phyloP scores from a whole-genome alignment of 768 basidiomycete species.

The Xerocomellus intermedius region DNA sequence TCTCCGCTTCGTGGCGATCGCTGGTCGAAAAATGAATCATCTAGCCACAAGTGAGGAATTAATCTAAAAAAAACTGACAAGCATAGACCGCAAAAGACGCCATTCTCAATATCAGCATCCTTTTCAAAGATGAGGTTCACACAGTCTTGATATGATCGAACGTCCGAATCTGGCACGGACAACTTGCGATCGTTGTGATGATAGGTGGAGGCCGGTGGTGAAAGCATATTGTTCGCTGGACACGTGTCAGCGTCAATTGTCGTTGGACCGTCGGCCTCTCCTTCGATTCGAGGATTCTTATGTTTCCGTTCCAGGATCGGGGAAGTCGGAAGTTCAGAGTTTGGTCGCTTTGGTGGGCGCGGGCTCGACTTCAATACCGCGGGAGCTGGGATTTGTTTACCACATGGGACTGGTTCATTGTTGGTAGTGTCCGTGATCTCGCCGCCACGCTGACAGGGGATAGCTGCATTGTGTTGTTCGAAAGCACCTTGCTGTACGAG shows the following conservation, averaged over 20 bases:
- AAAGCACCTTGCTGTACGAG: background rate
- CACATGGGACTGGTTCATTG: background rate
- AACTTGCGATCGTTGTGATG: background rate
- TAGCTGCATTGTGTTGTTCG: conserved; percentile 1
- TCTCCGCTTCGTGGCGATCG: conserved; percentile 24
- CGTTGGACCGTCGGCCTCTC: background rate
- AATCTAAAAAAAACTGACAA: conserved; percentile 38
- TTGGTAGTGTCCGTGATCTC: background rate
- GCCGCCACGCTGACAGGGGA: background rate
- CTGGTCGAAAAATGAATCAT: conserved; percentile 12
- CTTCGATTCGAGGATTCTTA: conserved; percentile 24
- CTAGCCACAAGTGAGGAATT: background rate
- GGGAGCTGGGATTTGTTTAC: background rate
- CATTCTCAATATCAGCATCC: conserved; percentile 30
- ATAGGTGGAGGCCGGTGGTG: background rate
- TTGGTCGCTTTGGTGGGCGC: conserved; percentile 19
- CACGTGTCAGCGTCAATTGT: background rate
- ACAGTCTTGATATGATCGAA: conserved; percentile 44
- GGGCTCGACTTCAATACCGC: background rate
- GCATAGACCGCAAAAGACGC: conserved; percentile 49
- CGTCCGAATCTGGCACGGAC: conserved; percentile 2
- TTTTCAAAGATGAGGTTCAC: conserved; percentile 37
- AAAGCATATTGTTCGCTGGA: background rate
- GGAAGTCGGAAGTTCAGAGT: conserved; percentile 6
- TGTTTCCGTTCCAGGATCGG: conserved; percentile 7